Base-by-base conservation (phyloP, 1,284 basidiomycete species). In the Leccinum griseonigrum region DNA sequence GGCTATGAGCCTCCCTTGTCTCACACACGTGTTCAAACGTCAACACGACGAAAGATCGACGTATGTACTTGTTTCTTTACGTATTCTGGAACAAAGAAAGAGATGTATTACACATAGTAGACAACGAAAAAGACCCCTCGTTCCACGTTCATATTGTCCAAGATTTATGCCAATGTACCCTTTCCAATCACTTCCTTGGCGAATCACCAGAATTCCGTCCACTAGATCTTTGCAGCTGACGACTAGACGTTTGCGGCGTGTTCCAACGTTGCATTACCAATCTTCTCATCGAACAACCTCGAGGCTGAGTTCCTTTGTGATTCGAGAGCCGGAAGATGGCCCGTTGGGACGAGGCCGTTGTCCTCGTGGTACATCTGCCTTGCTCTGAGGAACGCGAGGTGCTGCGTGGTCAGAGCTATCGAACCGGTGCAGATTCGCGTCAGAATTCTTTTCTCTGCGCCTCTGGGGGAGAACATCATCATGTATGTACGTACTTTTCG, bases 301-400 rank as follows among this genome's bases (percentile, higher is more conserved):
- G 58, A 57, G 14, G 36, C 18, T 5, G 60, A 31, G 13, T 63
- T 58, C 14, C 53, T 40, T 43, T 28, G 53, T 10, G 60, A n/a
- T 28, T 50, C 52, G 16, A 74, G 64, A 9, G 56, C 65, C 1
- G 68, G 40, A 54, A 71, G 64, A 63, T 65, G 60, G 14, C 66
- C 72, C 2, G 57, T 14, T 3, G 71, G 62, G 31, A 60, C 69
- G 22, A 75, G 63, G 2, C 58, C 63, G 8, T 68, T 68, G 7
- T 75, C 72, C 36, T 75, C 74, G 18, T 62, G 57, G 54, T 74
- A 75, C 26, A 63, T 56, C 52, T 66, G 64, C 18, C 63, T 63
- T 13, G 72, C 71, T 50, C 26, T 60, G 28, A 75, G 63, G 54
- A 64, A 66, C 13, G 60, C 58, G 22, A 56, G 8, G 28, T 76